Evolutionary conservation across 2,329 filamentous ascomycete genomes (phyloP).

Genomic region (Ophiostoma quercus): DNA sequence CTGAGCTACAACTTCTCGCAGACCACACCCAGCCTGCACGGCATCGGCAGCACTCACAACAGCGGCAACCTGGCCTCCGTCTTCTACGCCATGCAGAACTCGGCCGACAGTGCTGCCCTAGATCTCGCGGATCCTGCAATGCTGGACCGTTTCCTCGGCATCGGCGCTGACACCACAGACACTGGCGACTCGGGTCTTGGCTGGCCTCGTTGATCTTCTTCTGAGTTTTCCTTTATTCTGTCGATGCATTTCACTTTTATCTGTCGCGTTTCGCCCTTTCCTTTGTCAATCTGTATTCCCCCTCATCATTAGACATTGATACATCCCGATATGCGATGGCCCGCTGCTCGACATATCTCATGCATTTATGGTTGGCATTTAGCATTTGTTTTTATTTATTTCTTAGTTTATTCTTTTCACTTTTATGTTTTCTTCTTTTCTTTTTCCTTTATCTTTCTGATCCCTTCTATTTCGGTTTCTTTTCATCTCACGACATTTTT

Average conservation of each 20-base stretch:
- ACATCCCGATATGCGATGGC: background rate
- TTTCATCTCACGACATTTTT: background rate
- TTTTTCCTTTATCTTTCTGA: background rate
- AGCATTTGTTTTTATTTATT: background rate
- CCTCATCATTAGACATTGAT: background rate
- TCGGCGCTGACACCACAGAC: background rate
- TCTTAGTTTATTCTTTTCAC: background rate
- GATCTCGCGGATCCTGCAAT: slow-evolving; percentile 9
- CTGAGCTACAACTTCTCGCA: background rate
- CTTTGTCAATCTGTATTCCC: too few relatives aligned
- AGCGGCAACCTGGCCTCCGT: background rate
- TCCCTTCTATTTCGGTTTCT: background rate
- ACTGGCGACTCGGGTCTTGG: background rate
- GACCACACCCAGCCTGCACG: background rate
- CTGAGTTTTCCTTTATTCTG: background rate
- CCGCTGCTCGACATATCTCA: background rate
- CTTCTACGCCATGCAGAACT: background rate
- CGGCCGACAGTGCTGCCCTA: background rate
- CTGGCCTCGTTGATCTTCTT: background rate
- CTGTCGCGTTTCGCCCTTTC: background rate
- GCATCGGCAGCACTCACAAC: background rate
- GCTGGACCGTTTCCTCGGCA: background rate
- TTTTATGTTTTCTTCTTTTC: background rate
- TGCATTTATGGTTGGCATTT: background rate
- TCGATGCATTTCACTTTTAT: background rate